phyloP scores from a whole-genome alignment of 768 basidiomycete genomes.

The Dioszegia aurantiaca region DNA sequence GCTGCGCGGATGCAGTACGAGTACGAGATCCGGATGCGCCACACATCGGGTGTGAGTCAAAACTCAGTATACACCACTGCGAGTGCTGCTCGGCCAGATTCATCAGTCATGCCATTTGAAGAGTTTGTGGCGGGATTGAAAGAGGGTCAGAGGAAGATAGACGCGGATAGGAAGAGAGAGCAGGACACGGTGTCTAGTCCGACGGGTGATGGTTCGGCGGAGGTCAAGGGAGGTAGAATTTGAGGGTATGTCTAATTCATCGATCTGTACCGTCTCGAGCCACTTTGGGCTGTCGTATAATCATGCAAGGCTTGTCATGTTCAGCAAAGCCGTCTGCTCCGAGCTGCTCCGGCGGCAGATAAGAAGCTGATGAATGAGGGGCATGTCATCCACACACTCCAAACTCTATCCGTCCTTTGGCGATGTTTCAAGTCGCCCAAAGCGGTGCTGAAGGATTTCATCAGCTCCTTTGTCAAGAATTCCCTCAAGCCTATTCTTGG shows the following conservation, averaged over 20 bases:
- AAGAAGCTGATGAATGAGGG: too few relatives aligned
- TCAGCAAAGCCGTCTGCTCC: too few relatives aligned
- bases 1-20: neutral
- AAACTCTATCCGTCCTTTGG: too few relatives aligned
- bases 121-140: slow-evolving; percentile 19
- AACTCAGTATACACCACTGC: slow-evolving; percentile 10
- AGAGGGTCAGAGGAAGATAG: neutral
- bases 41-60: neutral
- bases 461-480: neutral
- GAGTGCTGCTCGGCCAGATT: slow-evolving; percentile 31
- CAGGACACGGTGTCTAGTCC: neutral
- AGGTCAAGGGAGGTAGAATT: neutral
- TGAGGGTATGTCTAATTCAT: too few relatives aligned
- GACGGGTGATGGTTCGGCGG: neutral
- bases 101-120: slow-evolving; percentile 35
- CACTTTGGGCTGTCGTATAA: too few relatives aligned
- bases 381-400: too few relatives aligned
- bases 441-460: neutral
- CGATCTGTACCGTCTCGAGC: too few relatives aligned
- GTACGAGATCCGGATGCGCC: neutral
- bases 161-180: neutral
- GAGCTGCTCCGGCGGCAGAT: too few relatives aligned
- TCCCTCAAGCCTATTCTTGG: neutral
- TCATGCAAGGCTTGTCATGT: too few relatives aligned
- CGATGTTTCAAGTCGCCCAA: neutral